Conservation (phyloP, 2,329 filamentous ascomycete genomes). For the Scedosporium dehoogii region DNA sequence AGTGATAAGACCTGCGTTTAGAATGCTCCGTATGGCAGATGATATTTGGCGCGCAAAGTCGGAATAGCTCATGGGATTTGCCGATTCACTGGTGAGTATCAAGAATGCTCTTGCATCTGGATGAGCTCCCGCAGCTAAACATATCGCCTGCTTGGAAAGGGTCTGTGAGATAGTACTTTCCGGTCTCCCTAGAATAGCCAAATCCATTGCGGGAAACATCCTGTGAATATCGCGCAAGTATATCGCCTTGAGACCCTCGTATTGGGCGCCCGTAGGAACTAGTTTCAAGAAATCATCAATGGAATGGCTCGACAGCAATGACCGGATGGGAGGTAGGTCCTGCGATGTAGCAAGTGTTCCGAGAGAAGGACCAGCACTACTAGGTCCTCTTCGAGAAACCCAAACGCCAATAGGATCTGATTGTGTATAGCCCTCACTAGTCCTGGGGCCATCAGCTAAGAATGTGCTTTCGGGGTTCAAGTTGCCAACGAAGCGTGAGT, state of each 20-base stretch:
- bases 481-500: constrained; percentile 12
- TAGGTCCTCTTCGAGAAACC: constrained; percentile 8
- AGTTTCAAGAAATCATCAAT: neutral
- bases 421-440: constrained; percentile 8
- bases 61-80: constrained; percentile 3
- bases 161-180: neutral
- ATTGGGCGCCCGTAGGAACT: neutral
- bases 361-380: neutral
- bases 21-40: constrained; percentile 9
- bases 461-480: constrained; percentile 13
- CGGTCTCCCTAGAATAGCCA: neutral
- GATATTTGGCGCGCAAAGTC: constrained; percentile 10
- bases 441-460: constrained; percentile 8
- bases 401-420: constrained; percentile 11
- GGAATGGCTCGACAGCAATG: neutral
- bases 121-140: constrained; percentile 1
- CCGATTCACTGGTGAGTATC: neutral
- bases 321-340: neutral
- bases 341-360: neutral
- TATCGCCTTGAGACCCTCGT: neutral
- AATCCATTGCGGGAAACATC: constrained; percentile 4
- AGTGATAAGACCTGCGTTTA: constrained; percentile 6
- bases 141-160: constrained; percentile 2
- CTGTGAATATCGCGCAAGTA: constrained; percentile 5
- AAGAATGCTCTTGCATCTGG: neutral